phyloP scores from a whole-genome alignment of 805 yeast species.

The Lachancea kluyveri region DNA sequence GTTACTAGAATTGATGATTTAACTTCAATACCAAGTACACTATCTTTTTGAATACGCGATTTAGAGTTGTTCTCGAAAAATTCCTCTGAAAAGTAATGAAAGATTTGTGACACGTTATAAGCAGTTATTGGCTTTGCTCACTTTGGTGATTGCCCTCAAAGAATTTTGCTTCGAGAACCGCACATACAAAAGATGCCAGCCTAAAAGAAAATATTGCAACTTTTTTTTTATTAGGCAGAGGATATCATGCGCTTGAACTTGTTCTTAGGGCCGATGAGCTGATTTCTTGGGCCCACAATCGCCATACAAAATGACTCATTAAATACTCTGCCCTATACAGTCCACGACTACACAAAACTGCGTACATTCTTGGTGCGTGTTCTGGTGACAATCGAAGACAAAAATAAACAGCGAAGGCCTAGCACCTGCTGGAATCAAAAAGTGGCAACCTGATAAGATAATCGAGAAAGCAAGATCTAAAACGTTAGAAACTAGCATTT shows the following conservation, averaged over 20 bases:
- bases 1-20: constrained; percentile 4
- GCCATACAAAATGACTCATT: no score
- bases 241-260: constrained; percentile 3
- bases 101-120: constrained; percentile 3
- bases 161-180: constrained; percentile 3
- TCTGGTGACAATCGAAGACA: no score
- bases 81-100: constrained; percentile 2
- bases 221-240: constrained; percentile 2
- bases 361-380: no score
- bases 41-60: constrained; percentile 3
- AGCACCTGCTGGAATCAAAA: no score
- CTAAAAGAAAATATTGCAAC: constrained; percentile 2
- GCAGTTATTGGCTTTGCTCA: constrained; percentile 3
- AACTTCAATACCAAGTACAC: constrained; percentile 5
- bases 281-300: no score
- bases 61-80: constrained; percentile 2
- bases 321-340: no score
- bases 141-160: constrained; percentile 1
- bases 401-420: no score
- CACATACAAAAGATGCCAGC: constrained; percentile 3
- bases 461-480: no score
- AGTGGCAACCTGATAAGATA: no score
- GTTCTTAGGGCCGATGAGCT: constrained; percentile 1
- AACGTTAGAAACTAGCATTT: no score
- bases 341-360: no score